Percentiles rank a stretch among this genome's conserved stretches.
Conservation (phyloP, 441 rosid species). For the Populus hybrid region DNA sequence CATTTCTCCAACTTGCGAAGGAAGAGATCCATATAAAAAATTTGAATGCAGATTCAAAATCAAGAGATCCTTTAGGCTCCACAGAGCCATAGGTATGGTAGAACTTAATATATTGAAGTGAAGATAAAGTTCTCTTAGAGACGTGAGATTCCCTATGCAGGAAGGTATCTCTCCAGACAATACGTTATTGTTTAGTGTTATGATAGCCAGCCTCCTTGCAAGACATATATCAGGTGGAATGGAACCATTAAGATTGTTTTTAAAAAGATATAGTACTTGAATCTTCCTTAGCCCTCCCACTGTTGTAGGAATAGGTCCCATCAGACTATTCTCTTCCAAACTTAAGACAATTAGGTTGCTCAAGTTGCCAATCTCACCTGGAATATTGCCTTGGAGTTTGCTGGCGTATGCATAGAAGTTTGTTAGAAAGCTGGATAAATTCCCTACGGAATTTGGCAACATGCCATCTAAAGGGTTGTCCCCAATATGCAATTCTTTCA, state of each 20-base stretch:
- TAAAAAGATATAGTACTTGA: not conserved
- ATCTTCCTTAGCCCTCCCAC: not conserved
- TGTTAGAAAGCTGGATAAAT: slow-evolving; percentile 10
- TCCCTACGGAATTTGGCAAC: slow-evolving; percentile 22
- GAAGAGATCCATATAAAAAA: slow-evolving; percentile 11
- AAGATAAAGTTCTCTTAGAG: not conserved
- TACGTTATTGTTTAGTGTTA: not conserved
- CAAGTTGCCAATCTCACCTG: slow-evolving; percentile 4
- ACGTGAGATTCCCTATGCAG: slow-evolving; percentile 12
- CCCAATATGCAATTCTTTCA: not conserved
- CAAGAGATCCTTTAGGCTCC: slow-evolving; percentile 13
- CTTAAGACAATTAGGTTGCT: not conserved
- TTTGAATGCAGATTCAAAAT: not conserved
- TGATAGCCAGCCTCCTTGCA: not conserved
- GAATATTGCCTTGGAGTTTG: slow-evolving; percentile 9
- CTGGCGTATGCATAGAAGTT: not conserved
- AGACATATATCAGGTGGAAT: slow-evolving; percentile 18
- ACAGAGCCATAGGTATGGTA: slow-evolving; percentile 6
- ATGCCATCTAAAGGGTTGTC: slow-evolving; percentile 5
- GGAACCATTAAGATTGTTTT: slow-evolving; percentile 11
- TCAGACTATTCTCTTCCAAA: slow-evolving; percentile 3
- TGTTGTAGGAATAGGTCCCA: slow-evolving; percentile 6
- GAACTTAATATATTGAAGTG: not conserved
- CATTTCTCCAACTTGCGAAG: not conserved
- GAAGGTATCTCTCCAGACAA: slow-evolving; percentile 15